phyloP scores from a whole-genome alignment of 768 basidiomycete species.

The Hypsizygus marmoreus region DNA sequence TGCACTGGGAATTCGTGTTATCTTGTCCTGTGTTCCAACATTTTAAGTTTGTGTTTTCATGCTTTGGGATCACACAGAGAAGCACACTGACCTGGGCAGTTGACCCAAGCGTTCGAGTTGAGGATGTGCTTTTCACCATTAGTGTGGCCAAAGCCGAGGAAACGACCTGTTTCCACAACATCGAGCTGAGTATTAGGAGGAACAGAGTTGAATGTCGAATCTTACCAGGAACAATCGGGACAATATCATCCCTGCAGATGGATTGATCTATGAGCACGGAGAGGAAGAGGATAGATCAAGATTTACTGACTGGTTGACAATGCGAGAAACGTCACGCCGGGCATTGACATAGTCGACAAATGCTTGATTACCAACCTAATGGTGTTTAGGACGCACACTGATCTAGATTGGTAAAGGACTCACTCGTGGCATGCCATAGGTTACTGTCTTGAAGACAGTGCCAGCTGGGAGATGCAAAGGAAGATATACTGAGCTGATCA shows the following conservation, averaged over 20 bases:
- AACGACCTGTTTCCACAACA: constrained; percentile 27
- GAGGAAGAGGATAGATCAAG: background rate
- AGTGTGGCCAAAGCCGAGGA: constrained; percentile 49
- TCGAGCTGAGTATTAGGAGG: no score
- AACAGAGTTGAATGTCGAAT: no score
- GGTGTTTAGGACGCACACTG: background rate
- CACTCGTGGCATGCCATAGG: constrained; percentile 26
- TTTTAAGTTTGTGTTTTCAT: no score
- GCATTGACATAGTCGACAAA: constrained; percentile 61
- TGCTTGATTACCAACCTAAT: constrained; percentile 52
- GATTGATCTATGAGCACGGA: background rate
- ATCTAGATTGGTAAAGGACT: background rate
- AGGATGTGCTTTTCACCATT: constrained; percentile 42
- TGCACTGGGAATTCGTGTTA: constrained; percentile 18
- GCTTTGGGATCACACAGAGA: no score
- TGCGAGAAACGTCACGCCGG: constrained; percentile 45
- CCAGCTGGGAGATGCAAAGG: constrained; percentile 20
- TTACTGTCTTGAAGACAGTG: constrained; percentile 21
- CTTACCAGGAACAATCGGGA: constrained; percentile 42
- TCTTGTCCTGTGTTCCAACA: constrained; percentile 31
- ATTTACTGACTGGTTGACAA: constrained; percentile 49
- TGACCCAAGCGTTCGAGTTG: constrained; percentile 45
- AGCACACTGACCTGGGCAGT: constrained; percentile 53
- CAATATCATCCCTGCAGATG: constrained; percentile 34
- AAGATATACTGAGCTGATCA: constrained; percentile 28